Evolutionary conservation across 108 stramenopile genomes (phyloP).

Genomic region (Cylindrotheca fusiformis): DNA sequence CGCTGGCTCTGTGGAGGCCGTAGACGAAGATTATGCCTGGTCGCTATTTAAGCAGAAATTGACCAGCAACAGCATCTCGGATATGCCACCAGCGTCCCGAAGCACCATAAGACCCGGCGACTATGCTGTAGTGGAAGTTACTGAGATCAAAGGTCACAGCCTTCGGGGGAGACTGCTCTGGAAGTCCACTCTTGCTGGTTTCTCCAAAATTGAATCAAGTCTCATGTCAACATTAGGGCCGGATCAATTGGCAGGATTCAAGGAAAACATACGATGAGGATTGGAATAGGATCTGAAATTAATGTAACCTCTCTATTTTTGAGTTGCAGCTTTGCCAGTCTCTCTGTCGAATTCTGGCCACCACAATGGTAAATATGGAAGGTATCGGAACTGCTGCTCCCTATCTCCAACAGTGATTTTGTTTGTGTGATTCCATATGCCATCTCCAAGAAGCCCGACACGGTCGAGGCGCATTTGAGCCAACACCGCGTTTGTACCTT

Average conservation of each 20-base stretch:
- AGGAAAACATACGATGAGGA: not conserved
- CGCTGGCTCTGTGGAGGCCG: not conserved
- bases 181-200: constrained; percentile 43
- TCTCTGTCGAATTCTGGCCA: constrained; percentile 77
- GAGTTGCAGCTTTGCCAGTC: constrained; percentile 58
- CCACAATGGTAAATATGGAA: constrained; percentile 85
- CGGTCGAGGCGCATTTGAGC: constrained; percentile 83
- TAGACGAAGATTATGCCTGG: not conserved
- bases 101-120: constrained; percentile 52
- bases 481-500: constrained; percentile 75
- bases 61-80: not conserved
- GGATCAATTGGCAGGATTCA: constrained; percentile 4
- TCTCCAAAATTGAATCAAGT: constrained; percentile 12
- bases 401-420: constrained; percentile 57
- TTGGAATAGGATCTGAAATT: not conserved
- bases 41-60: not conserved
- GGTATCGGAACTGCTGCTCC: constrained; percentile 58
- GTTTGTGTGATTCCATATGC: constrained; percentile 62
- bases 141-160: constrained; percentile 77
- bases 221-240: constrained; percentile 4
- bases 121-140: constrained; percentile 76
- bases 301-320: not conserved
- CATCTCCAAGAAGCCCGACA: constrained; percentile 52
- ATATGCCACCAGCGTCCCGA: not conserved
- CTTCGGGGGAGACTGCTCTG: constrained; percentile 68